These are phyloP conservation scores for Populus ilicifolia DNA, from an alignment of 345 rosid genomes.

Conservation along the genomic window DNA sequence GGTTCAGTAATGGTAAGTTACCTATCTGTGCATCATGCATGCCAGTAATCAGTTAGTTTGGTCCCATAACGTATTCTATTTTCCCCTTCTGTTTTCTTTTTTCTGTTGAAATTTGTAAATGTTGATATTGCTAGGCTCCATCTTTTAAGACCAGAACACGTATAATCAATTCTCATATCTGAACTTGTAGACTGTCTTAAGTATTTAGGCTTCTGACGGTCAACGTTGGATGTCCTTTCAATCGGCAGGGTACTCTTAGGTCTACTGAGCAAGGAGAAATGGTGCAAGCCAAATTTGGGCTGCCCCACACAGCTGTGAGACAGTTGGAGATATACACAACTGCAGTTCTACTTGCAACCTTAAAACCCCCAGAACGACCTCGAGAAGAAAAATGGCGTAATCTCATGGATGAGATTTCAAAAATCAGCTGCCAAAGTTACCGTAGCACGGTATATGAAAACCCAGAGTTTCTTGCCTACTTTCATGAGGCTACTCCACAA, in stretches of 20 bases:
- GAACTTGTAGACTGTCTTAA: background rate
- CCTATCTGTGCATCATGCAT: background rate
- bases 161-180: background rate
- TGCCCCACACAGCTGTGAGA: slow-evolving; percentile 85
- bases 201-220: background rate
- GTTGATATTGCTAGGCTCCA: background rate
- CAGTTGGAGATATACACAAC: slow-evolving; percentile 96
- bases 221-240: background rate
- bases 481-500: slow-evolving; percentile 96
- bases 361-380: slow-evolving; percentile 84
- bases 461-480: slow-evolving; percentile 86
- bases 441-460: slow-evolving; percentile 79
- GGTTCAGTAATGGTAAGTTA: slow-evolving; percentile 93
- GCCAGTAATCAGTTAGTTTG: background rate
- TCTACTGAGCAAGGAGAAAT: slow-evolving; percentile 99
- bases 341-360: slow-evolving; percentile 85
- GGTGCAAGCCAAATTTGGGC: slow-evolving; percentile 98
- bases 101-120: background rate
- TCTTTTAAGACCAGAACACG: background rate
- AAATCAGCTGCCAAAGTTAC: slow-evolving; percentile 68
- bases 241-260: slow-evolving; percentile 77
- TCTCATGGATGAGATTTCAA: slow-evolving; percentile 93
- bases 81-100: background rate
- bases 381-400: slow-evolving; percentile 89
- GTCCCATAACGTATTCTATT: background rate